Evolutionary conservation across 257 asterid species (phyloP).

Genomic region (Dorcoceras hygrometricum): DNA sequence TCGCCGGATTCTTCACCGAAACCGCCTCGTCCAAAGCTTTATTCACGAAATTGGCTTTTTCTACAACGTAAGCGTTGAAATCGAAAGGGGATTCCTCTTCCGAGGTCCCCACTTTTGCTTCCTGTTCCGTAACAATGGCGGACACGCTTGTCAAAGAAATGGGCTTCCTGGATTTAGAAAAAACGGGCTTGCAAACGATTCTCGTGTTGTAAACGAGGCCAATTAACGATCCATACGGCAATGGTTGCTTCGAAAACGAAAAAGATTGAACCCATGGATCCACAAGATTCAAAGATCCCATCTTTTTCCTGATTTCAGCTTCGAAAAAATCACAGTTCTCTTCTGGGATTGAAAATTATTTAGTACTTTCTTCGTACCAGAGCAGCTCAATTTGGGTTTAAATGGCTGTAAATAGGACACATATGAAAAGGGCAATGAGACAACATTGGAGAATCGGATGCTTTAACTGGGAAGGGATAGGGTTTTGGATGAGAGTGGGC

Average conservation of each 20-base stretch:
- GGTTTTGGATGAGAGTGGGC: conserved; percentile 44
- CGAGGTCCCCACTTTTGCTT: background rate
- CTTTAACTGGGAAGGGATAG: conserved; percentile 32
- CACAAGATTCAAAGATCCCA: conserved; percentile 38
- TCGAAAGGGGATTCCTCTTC: conserved; percentile 32
- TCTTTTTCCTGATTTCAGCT: conserved; percentile 9
- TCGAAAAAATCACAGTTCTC: background rate
- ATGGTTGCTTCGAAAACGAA: conserved; percentile 18
- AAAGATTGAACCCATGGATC: conserved; percentile 39
- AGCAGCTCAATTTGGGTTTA: background rate
- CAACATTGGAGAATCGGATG: background rate
- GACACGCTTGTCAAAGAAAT: conserved; percentile 26
- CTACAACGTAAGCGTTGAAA: conserved; percentile 46
- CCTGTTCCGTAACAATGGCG: conserved; percentile 31
- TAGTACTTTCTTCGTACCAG: background rate
- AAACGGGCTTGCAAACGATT: conserved; percentile 20
- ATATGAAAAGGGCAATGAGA: conserved; percentile 3
- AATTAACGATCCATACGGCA: conserved; percentile 15
- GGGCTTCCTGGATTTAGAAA: conserved; percentile 7
- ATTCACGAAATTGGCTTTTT: conserved; percentile 49
- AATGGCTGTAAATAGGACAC: background rate
- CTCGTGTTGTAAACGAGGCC: conserved; percentile 20
- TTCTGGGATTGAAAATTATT: background rate
- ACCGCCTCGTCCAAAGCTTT: conserved; percentile 56
- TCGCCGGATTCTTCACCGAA: conserved; percentile 42